Evolutionary conservation across 2,329 filamentous ascomycete genomes (phyloP).

Genomic region (Coniochaeta hoffmannii): DNA sequence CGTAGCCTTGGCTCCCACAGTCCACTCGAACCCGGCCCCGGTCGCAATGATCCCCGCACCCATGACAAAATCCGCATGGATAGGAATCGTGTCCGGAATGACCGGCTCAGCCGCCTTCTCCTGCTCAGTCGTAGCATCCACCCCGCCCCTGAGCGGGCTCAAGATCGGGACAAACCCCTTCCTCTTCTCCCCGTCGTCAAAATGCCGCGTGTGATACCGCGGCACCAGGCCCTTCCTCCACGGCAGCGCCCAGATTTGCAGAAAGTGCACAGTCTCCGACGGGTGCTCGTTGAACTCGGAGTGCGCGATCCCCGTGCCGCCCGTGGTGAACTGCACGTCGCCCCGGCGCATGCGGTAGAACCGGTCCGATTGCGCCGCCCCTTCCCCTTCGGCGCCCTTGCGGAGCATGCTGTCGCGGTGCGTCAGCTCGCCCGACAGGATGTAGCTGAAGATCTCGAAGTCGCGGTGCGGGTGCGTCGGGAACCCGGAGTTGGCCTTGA

Average conservation of each 20-base stretch:
- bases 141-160: constrained; percentile 63
- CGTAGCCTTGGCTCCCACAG: constrained; percentile 53
- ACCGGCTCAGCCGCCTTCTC: constrained; percentile 57
- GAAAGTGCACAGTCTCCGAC: constrained; percentile 67
- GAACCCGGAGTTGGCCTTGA: constrained; percentile 67
- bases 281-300: constrained; percentile 74
- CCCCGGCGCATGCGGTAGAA: constrained; percentile 68
- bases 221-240: constrained; percentile 67
- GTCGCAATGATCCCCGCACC: constrained; percentile 66
- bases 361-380: constrained; percentile 49
- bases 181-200: constrained; percentile 65
- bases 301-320: constrained; percentile 74
- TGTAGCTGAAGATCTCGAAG: constrained; percentile 86
- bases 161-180: constrained; percentile 67
- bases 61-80: constrained; percentile 82
- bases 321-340: constrained; percentile 85
- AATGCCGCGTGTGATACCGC: constrained; percentile 68
- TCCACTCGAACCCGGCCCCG: constrained; percentile 61
- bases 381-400: constrained; percentile 57
- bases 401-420: constrained; percentile 81
- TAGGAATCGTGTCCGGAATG: constrained; percentile 64
- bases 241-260: constrained; percentile 83
- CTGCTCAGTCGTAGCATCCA: constrained; percentile 50
- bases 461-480: constrained; percentile 80
- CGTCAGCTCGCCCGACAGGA: constrained; percentile 77